Evolutionary conservation across 2,329 filamentous ascomycete genomes (phyloP).

Genomic region (Xylaria sp.): DNA sequence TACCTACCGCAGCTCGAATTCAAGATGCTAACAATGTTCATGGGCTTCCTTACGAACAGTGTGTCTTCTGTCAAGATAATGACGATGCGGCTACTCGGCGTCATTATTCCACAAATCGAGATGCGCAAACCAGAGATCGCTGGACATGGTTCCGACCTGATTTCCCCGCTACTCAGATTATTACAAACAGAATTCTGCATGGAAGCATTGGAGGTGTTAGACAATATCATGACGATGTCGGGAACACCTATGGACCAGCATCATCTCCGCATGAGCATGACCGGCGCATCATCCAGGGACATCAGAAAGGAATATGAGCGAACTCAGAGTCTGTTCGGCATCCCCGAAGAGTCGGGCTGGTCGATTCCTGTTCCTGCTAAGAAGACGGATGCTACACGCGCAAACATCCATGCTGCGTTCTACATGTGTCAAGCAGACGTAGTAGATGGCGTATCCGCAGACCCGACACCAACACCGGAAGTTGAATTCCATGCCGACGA

Average conservation of each 20-base stretch:
- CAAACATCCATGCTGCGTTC: constrained; percentile 94
- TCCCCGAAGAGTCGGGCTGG: constrained; percentile 94
- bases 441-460: constrained; percentile 56
- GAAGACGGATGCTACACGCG: constrained; percentile 82
- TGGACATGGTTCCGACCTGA: constrained; percentile 88
- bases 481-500: constrained; percentile 94
- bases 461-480: constrained; percentile 74
- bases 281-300: constrained; percentile 79
- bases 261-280: constrained; percentile 98
- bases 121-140: constrained; percentile 91
- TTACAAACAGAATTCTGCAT: constrained; percentile 93
- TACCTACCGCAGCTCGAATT: constrained; percentile 86
- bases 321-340: constrained; percentile 92
- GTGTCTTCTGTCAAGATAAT: constrained; percentile 89
- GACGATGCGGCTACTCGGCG: constrained; percentile 86
- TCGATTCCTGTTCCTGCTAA: constrained; percentile 90
- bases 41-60: constrained; percentile 88
- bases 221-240: constrained; percentile 94
- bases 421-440: constrained; percentile 82
- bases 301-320: constrained; percentile 94
- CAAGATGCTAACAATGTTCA: constrained; percentile 82
- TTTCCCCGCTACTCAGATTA: constrained; percentile 86
- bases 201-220: constrained; percentile 86
- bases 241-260: constrained; percentile 91
- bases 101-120: constrained; percentile 85